These are phyloP conservation scores for Globisporangium abappressorium DNA, from an alignment of 352 stramenopile species.

Conservation along the genomic window DNA sequence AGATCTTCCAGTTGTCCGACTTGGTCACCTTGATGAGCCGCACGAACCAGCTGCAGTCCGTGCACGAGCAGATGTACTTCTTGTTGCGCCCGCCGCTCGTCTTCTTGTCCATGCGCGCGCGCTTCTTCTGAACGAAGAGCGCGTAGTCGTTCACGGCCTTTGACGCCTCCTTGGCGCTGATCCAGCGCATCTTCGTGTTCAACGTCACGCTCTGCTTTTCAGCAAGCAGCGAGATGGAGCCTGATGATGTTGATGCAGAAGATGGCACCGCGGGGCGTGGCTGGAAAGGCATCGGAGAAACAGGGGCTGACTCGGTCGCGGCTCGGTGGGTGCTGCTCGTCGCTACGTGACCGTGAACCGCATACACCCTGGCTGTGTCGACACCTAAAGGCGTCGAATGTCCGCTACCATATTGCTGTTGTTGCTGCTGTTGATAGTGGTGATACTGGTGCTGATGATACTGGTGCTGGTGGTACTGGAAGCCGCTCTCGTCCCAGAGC, in stretches of 20 bases:
- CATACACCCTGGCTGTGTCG: neutral
- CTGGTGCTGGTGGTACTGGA: neutral
- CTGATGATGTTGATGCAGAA: neutral
- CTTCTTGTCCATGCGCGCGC: slow-evolving; percentile 74
- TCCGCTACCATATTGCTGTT: neutral
- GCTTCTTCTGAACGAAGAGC: slow-evolving; percentile 76
- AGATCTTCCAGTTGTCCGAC: slow-evolving; percentile 89
- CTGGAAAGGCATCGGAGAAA: neutral
- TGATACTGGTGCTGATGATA: neutral
- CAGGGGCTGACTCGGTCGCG: neutral
- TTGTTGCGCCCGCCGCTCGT: slow-evolving; percentile 85
- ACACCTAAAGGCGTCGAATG: neutral
- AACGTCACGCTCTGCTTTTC: slow-evolving; percentile 11
- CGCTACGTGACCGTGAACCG: neutral
- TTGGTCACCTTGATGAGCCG: slow-evolving; percentile 79
- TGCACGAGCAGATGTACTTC: slow-evolving; percentile 81
- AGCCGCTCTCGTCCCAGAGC: neutral
- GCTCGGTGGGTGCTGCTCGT: neutral
- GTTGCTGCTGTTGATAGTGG: neutral
- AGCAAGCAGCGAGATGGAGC: neutral
- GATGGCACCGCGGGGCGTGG: neutral
- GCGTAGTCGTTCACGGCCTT: slow-evolving; percentile 78
- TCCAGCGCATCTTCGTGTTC: slow-evolving; percentile 71
- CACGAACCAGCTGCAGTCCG: slow-evolving; percentile 74
- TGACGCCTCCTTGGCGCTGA: slow-evolving; percentile 73